Base-by-base conservation (phyloP, 176 grass and related monocot species). In the Coix lacrymajobi region DNA sequence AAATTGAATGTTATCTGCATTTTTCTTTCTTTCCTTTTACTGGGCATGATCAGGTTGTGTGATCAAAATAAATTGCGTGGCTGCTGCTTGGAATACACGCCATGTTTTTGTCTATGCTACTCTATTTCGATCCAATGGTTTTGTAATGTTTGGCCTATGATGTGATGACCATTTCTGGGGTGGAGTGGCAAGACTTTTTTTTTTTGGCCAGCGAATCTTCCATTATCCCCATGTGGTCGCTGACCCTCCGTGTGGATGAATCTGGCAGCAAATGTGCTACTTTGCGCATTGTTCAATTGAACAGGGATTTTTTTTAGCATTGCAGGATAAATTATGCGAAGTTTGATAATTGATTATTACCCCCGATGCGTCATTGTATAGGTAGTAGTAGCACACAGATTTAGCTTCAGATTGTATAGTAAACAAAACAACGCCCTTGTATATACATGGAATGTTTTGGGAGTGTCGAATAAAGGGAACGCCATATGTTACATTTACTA, bases 401-500 rank as follows among this genome's bases (percentile, higher is more conserved):
- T 54, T 40, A 69, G 66, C 16, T 14, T 16, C 34, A 17, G 17
- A 10, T 5, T 61, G 8, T 66, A 29, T 16, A 14, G 44, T 71
- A 46, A 85, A 78, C 5, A 61, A 70, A 22, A 2, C 6, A 48
- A 1, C 1, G 20, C 3, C 3, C 2, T 57, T 2, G 54, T 57
- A n/a, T 3, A 34, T 36, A 79, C 58, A 41, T 85, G 3, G 77
- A 74, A 66, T 71, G 31, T 85, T 70, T 69, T 5, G 73, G 24
- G 26, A 43, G 67, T 62, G 83, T 63, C 67, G 57, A 80, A 80
- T 86, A 86, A 81, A 81, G 60, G 28, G 15, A 31, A 26, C 58
- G 12, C 25, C 58, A 20, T 52, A 7, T 36, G 24, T 26, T 61
- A 13, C 14, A 11, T 37, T 60, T 22, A 45, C 16, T 7, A 31